phyloP scores from a whole-genome alignment of 1,284 basidiomycete species.

The Thelephora terrestris region DNA sequence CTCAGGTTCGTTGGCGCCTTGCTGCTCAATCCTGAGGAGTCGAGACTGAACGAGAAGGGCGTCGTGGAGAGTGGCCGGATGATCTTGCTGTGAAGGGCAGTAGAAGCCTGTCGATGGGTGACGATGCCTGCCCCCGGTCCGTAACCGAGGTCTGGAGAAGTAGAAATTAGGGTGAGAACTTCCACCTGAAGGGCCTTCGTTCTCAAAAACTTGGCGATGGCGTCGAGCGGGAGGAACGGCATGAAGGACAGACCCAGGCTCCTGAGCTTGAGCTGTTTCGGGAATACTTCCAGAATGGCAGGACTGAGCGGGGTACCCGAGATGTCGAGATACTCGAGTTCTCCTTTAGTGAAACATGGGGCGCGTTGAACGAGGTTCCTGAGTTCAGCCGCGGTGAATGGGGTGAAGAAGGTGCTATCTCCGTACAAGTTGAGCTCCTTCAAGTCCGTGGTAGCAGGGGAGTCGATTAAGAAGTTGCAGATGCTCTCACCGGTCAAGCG shows the following conservation, averaged over 20 bases:
- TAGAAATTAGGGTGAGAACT: slow-evolving; percentile 75
- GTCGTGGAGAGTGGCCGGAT: slow-evolving; percentile 72
- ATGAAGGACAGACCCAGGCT: slow-evolving; percentile 87
- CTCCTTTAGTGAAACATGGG: slow-evolving; percentile 73
- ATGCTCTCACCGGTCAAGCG: slow-evolving; percentile 76
- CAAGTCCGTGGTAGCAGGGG: slow-evolving; percentile 56
- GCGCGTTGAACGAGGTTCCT: slow-evolving; percentile 60
- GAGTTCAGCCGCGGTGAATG: slow-evolving; percentile 65
- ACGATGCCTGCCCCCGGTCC: slow-evolving; percentile 30
- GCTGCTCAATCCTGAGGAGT: slow-evolving; percentile 13
- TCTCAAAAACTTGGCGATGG: slow-evolving; percentile 62
- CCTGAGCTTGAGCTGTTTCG: slow-evolving; percentile 68
- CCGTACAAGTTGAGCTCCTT: slow-evolving; percentile 85
- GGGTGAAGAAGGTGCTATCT: slow-evolving; percentile 79
- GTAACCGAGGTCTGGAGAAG: slow-evolving; percentile 66
- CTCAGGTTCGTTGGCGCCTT: slow-evolving; percentile 63
- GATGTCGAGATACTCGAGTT: slow-evolving; percentile 82
- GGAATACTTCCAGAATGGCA: slow-evolving; percentile 47
- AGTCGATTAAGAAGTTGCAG: slow-evolving; percentile 62
- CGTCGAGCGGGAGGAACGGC: slow-evolving; percentile 56
- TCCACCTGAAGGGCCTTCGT: slow-evolving; percentile 73
- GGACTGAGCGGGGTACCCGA: slow-evolving; percentile 73
- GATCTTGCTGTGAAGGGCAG: slow-evolving; percentile 58
- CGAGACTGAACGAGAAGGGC: slow-evolving; percentile 59
- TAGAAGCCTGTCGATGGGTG: slow-evolving; percentile 43